Base-by-base conservation (phyloP, 257 asterid genomes). In the Cruciata laevipes region DNA sequence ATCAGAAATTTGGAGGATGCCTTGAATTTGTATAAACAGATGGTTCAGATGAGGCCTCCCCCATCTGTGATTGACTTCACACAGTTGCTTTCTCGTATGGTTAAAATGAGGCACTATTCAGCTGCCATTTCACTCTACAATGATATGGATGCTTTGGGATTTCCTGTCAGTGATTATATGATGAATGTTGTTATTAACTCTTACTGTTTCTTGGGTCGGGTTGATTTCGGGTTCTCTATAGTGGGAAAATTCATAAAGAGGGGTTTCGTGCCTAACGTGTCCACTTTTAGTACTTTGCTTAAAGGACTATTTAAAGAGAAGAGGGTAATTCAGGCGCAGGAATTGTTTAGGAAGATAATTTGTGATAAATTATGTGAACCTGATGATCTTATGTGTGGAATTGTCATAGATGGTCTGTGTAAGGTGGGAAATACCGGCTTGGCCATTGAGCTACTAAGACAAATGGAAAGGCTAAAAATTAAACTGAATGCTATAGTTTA, bases 331-430 rank as follows among this genome's bases (percentile, higher is more conserved):
- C 76, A 81, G 53, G 74, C 74, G 0, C 51, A 44, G 47, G 71
- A 74, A 27, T 66, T 76, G 74, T 76, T 79, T 58, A 67, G 51
- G 59, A 82, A 69, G 78, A 44, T 74, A 10, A 71, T 66, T 4
- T 51, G 23, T 20, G 78, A 82, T 65, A 69, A 67, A 1, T 17
- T 69, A 4, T 74, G 82, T 33, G 62, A 70, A 49, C 52, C 68
- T 33, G 0, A 71, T 13, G 55, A 3, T 5, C 37, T 79, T 21
- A 17, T 44, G 12, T 77, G 55, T 31, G 69, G 20, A 31, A 66
- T 60, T 9, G 72, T 77, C 24, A 61, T 78, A 14, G 65, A 78
- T 51, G 83, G 81, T 42, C 75, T 81, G 16, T 75, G 85, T 63
- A 81, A 73, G 63, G 70, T 59, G 10, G 82, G 83, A 21, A 57